A percentile compares a stretch with the other conserved stretches of the same genome.
Conservation (phyloP, 768 basidiomycete genomes). For the Boletus pseudopeckii region DNA sequence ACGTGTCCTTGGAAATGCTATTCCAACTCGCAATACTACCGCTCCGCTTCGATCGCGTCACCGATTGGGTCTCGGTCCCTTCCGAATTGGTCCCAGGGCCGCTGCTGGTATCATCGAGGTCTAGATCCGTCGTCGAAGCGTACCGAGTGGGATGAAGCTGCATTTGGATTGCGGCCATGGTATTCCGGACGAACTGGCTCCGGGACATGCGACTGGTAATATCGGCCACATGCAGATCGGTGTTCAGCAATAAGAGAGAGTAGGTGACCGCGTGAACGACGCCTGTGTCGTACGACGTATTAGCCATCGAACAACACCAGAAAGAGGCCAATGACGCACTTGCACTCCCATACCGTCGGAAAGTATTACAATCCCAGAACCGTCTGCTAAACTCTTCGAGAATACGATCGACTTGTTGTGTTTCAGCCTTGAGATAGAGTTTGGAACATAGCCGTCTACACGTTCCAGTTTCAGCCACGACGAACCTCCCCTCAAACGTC, state of each 20-base stretch:
- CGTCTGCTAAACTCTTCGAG: slow-evolving; percentile 86
- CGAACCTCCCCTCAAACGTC: neutral
- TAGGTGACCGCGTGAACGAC: slow-evolving; percentile 95
- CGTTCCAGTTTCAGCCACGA: neutral
- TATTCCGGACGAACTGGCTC: slow-evolving; percentile 88
- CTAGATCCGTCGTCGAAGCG: slow-evolving; percentile 59
- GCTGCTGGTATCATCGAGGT: slow-evolving; percentile 64
- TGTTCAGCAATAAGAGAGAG: slow-evolving; percentile 91
- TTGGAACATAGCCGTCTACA: slow-evolving; percentile 83
- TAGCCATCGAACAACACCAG: neutral
- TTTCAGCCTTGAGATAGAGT: slow-evolving; percentile 91
- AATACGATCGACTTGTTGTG: slow-evolving; percentile 97
- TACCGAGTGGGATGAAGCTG: slow-evolving; percentile 59
- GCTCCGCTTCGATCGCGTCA: slow-evolving; percentile 65
- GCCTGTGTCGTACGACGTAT: slow-evolving; percentile 41
- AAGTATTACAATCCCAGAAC: slow-evolving; percentile 90
- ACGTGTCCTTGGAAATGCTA: slow-evolving; percentile 64
- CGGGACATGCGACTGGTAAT: slow-evolving; percentile 87
- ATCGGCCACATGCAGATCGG: slow-evolving; percentile 95
- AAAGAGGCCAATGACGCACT: slow-evolving; percentile 47
- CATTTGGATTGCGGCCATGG: slow-evolving; percentile 79
- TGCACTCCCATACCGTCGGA: slow-evolving; percentile 74
- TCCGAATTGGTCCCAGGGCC: slow-evolving; percentile 55
- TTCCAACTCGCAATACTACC: slow-evolving; percentile 85
- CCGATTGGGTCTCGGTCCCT: slow-evolving; percentile 46